phyloP scores from a whole-genome alignment of 2,329 filamentous ascomycete species.

The Grosmannia serpens region DNA sequence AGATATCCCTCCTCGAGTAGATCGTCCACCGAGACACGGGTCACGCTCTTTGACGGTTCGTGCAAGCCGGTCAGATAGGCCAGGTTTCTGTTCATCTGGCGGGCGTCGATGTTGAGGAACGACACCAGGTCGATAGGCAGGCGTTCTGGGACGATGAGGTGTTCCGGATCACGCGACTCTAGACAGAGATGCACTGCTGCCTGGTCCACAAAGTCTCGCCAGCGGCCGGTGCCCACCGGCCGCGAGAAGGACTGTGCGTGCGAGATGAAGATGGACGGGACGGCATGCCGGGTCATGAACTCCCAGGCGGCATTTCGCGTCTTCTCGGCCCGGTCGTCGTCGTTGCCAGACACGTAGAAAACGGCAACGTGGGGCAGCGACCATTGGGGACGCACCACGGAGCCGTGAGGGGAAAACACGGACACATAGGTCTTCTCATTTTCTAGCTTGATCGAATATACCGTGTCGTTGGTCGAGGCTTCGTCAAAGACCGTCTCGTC shows the following conservation, averaged over 20 bases:
- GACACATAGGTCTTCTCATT: slow-evolving; percentile 26
- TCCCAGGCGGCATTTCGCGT: slow-evolving; percentile 31
- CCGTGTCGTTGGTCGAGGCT: slow-evolving; percentile 16
- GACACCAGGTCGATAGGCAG: slow-evolving; percentile 36
- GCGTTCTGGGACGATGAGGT: slow-evolving; percentile 24
- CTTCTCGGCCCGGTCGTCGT: slow-evolving; percentile 23
- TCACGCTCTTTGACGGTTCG: slow-evolving; percentile 5
- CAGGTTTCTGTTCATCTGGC: slow-evolving; percentile 42
- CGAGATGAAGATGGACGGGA: slow-evolving; percentile 37
- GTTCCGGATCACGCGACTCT: slow-evolving; percentile 27
- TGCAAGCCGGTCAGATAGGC: slow-evolving; percentile 33
- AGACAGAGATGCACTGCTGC: slow-evolving; percentile 36
- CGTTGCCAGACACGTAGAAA: slow-evolving; percentile 34
- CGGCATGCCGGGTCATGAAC: slow-evolving; percentile 33
- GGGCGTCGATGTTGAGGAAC: slow-evolving; percentile 37
- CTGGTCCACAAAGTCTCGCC: slow-evolving; percentile 25
- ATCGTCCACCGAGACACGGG: background rate
- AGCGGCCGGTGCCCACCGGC: slow-evolving; percentile 18
- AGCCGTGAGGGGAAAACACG: slow-evolving; percentile 22
- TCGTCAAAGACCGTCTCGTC: slow-evolving; percentile 17
- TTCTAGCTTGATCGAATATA: slow-evolving; percentile 28
- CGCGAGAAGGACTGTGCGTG: slow-evolving; percentile 28
- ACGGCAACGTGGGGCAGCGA: slow-evolving; percentile 36
- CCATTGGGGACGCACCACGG: slow-evolving; percentile 31
- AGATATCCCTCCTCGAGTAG: background rate